Base-by-base conservation (phyloP, 306 rosid species). In the Psophocarpus tetragonolobus region DNA sequence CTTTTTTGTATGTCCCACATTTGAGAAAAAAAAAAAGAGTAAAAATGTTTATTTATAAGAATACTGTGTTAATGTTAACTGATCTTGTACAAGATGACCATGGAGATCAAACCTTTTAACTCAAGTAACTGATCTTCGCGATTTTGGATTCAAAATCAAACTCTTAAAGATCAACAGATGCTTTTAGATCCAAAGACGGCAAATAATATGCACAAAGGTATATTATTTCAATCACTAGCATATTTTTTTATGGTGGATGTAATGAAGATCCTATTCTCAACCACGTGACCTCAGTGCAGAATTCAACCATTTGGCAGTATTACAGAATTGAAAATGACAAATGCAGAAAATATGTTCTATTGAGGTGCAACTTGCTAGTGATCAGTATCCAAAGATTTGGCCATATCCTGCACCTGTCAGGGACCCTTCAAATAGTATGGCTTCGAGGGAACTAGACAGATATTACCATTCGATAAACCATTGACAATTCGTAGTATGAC, bases 221-320 rank as follows among this genome's bases (percentile, higher is more conserved):
- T 32, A 32, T 44, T 32, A 27, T 23, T 41, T 64, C 20, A 65
- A 20, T 44, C 29, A 56, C 70, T 54, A 1, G 29, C 24, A 47
- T 42, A 24, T 18, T 75, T 18, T 9, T 60, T n/a, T 26, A 33
- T 21, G 61, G 56, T 44, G 4, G 33, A 74, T 67, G 75, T 42
- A 56, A 30, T 67, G 71, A 44, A 30, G 47, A 33, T 57, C 20
- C 1, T 65, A 66, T 66, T 74, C 27, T 35, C 47, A 35, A 11
- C 11, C 75, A 51, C 74, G 57, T 67, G 57, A 76, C 26, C 64
- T 8, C 3, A 1, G 27, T 42, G 2, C 42, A 67, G 1, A 21
- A 18, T 60, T 18, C 81, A 75, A 75, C 47, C 64, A 61, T 69
- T 69, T 70, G 51, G 33, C 53, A 24, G 7, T 69, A 60, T 32